Evolutionary conservation across 2,329 filamentous ascomycete genomes (phyloP).

Genomic region (Fusarium cyanostomum): DNA sequence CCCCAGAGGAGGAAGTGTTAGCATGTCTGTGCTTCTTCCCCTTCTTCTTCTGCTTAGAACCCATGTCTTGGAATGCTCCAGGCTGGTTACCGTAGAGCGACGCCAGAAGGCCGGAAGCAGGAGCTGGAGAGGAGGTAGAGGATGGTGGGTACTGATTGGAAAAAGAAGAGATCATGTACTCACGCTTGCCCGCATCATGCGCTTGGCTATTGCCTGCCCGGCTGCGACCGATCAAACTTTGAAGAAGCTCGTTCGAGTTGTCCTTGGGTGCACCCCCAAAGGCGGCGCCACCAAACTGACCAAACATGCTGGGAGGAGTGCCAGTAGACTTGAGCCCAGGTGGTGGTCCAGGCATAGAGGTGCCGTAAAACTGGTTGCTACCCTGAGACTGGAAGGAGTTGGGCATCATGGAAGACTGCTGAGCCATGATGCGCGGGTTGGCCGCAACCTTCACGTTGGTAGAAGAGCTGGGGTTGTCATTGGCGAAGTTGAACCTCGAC

Average conservation of each 20-base stretch:
- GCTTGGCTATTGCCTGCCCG: conserved; percentile 73
- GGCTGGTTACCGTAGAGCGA: conserved; percentile 89
- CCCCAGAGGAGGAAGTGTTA: conserved; percentile 99
- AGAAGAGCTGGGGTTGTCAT: conserved; percentile 67
- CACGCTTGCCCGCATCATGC: conserved; percentile 94
- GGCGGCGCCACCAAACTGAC: conserved; percentile 81
- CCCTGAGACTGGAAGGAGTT: conserved; percentile 67
- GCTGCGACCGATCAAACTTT: conserved; percentile 80
- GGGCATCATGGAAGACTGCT: conserved; percentile 89
- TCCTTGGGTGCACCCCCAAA: conserved; percentile 79
- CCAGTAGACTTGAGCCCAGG: conserved; percentile 95
- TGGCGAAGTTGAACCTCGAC: conserved; percentile 88
- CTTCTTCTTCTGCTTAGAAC: conserved; percentile 99
- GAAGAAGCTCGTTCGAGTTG: conserved; percentile 70
- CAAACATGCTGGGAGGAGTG: conserved; percentile 94
- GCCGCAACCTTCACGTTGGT: conserved; percentile 77
- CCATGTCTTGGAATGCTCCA: conserved; percentile 89
- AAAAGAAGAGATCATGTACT: conserved; percentile 95
- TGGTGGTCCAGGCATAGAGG: conserved; percentile 89
- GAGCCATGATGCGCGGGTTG: conserved; percentile 82
- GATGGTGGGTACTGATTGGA: conserved; percentile 86
- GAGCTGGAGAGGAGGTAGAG: conserved; percentile 82
- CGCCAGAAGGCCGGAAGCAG: conserved; percentile 89
- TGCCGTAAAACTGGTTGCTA: conserved; percentile 79
- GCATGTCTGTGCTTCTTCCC: conserved; percentile 99